Evolutionary conservation across 2,329 filamentous ascomycete genomes (phyloP).

Genomic region (Penicillium sp.): DNA sequence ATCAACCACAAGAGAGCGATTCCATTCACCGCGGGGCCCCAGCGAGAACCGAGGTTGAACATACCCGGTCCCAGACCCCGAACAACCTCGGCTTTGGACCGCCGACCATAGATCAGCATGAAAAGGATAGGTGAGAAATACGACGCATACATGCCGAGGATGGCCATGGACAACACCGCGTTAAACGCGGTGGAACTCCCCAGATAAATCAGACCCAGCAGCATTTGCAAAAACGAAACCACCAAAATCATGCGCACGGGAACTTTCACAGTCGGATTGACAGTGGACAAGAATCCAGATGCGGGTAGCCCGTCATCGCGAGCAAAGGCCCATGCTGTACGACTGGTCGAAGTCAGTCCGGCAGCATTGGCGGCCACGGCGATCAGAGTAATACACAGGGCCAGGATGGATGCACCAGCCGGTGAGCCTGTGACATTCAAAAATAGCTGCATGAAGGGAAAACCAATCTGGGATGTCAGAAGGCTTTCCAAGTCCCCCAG

Average conservation of each 20-base stretch:
- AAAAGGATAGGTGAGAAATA: slow-evolving; percentile 56
- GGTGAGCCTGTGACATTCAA: slow-evolving; percentile 26
- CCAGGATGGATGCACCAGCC: slow-evolving; percentile 24
- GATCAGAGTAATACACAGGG: slow-evolving; percentile 23
- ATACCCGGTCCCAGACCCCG: slow-evolving; percentile 15
- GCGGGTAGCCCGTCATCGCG: slow-evolving; percentile 57
- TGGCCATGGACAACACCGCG: slow-evolving; percentile 53
- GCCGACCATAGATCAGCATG: slow-evolving; percentile 30
- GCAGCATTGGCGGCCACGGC: slow-evolving; percentile 30
- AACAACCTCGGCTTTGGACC: background rate
- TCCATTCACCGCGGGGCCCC: slow-evolving; percentile 25
- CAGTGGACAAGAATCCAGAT: slow-evolving; percentile 48
- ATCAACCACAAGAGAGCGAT: slow-evolving; percentile 25
- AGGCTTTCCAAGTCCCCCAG: slow-evolving; percentile 49
- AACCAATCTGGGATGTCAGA: slow-evolving; percentile 50
- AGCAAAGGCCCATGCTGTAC: slow-evolving; percentile 57
- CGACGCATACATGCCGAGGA: slow-evolving; percentile 55
- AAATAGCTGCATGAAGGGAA: slow-evolving; percentile 53
- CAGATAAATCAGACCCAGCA: slow-evolving; percentile 56
- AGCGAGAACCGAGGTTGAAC: slow-evolving; percentile 24
- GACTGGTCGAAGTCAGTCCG: slow-evolving; percentile 29
- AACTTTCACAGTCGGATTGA: slow-evolving; percentile 51
- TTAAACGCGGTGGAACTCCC: slow-evolving; percentile 52
- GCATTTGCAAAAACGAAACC: slow-evolving; percentile 53
- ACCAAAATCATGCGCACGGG: slow-evolving; percentile 53